phyloP scores from a whole-genome alignment of 2,329 filamentous ascomycete genomes.

The Hortaea sp. region DNA sequence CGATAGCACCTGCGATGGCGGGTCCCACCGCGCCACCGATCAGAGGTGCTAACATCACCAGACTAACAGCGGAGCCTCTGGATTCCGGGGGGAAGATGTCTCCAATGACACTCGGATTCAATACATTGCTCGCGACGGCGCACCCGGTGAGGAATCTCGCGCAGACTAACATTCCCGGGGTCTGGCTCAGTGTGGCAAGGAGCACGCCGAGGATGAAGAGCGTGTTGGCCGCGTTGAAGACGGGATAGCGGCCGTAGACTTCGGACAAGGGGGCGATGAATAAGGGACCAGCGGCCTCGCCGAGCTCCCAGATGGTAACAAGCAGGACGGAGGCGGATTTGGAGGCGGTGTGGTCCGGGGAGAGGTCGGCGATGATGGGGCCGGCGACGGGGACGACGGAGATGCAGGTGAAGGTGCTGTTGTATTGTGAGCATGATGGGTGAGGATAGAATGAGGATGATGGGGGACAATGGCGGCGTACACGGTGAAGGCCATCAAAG shows the following conservation, averaged over 20 bases:
- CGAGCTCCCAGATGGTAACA: constrained; percentile 35
- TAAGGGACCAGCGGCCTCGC: constrained; percentile 37
- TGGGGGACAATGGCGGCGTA: constrained; percentile 19
- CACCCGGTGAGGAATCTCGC: constrained; percentile 35
- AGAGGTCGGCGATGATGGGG: constrained; percentile 17
- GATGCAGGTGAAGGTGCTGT: constrained; percentile 23
- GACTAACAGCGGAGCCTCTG: constrained; percentile 48
- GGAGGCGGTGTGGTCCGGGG: constrained; percentile 13
- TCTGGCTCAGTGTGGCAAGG: constrained; percentile 30
- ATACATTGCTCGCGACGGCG: constrained; percentile 41
- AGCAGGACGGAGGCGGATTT: constrained; percentile 22
- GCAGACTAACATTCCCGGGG: constrained; percentile 30
- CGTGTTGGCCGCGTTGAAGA: constrained; percentile 31
- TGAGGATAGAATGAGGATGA: background rate
- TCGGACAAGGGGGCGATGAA: constrained; percentile 38
- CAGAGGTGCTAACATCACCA: constrained; percentile 48
- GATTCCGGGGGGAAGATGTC: constrained; percentile 51
- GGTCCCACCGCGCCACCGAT: constrained; percentile 49
- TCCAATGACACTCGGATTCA: constrained; percentile 54
- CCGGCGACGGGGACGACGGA: constrained; percentile 20
- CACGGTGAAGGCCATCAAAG: constrained; percentile 48
- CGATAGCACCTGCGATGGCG: constrained; percentile 45
- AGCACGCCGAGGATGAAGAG: constrained; percentile 36
- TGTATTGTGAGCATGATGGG: background rate
- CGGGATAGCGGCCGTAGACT: constrained; percentile 30